Percentiles rank a stretch among this genome's conserved stretches.
These are phyloP conservation scores for Citrus sp. DNA, from an alignment of 345 rosid genomes.

Conservation along the genomic window DNA sequence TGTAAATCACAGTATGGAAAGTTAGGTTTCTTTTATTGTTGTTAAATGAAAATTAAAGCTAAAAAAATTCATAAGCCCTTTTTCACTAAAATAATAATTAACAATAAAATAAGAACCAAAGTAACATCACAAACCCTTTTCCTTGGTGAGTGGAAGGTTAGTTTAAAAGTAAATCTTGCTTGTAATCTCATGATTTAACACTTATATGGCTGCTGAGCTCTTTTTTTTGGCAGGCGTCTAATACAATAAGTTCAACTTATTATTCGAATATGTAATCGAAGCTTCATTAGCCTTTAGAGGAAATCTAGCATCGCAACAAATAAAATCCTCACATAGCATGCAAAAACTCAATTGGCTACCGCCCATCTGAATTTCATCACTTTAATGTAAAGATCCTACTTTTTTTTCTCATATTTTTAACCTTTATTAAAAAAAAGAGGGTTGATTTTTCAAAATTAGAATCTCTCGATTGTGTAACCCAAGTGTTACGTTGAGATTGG, in stretches of 20 bases:
- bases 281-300: not conserved
- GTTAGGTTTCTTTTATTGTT: conserved; percentile 26
- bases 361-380: not conserved
- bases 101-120: not conserved
- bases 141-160: conserved; percentile 33
- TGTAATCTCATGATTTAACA: conserved; percentile 22
- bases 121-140: conserved; percentile 14
- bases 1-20: conserved; percentile 10
- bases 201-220: conserved; percentile 40
- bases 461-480: not conserved
- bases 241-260: not conserved
- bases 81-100: not conserved
- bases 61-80: not conserved
- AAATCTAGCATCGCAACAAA: not conserved
- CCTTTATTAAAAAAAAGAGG: not conserved
- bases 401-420: not conserved
- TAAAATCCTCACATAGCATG: not conserved
- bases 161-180: conserved; percentile 41
- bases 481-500: conserved; percentile 6
- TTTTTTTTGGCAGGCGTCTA: conserved; percentile 29
- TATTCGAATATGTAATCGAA: not conserved
- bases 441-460: not conserved
- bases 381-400: not conserved
- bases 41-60: too few relatives aligned
- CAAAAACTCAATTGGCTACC: not conserved